Percentiles rank a stretch among this genome's conserved stretches.
Evolutionary conservation across 768 basidiomycete species (phyloP).

Genomic region (Suillus brevipes): DNA sequence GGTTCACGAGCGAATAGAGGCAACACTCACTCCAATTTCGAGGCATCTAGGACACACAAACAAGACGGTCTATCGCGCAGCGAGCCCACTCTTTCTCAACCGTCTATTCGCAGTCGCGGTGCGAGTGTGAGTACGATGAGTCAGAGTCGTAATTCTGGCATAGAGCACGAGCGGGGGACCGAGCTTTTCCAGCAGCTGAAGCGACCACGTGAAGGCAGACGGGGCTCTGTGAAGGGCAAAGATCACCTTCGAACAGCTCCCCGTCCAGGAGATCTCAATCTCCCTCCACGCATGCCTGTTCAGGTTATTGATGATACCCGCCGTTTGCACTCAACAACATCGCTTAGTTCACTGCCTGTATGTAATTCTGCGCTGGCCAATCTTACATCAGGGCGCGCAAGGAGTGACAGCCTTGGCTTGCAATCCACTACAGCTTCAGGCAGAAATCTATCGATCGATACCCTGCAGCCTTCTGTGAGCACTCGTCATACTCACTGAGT

Average conservation of each 20-base stretch:
- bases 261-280: conserved; percentile 61
- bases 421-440: conserved; percentile 29
- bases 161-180: conserved; percentile 49
- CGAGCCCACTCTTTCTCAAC: conserved; percentile 28
- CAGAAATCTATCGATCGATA: conserved; percentile 22
- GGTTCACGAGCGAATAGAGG: conserved; percentile 40
- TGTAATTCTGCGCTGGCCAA: conserved; percentile 28
- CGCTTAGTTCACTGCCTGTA: conserved; percentile 39
- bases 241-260: conserved; percentile 43
- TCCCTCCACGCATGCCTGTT: conserved; percentile 52
- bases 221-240: conserved; percentile 48
- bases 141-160: conserved; percentile 41
- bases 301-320: conserved; percentile 40
- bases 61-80: conserved; percentile 28
- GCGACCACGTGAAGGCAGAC: conserved; percentile 42
- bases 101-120: conserved; percentile 52
- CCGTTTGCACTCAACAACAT: conserved; percentile 39
- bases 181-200: conserved; percentile 51
- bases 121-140: conserved; percentile 53
- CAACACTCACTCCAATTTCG: conserved; percentile 36
- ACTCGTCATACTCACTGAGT: conserved; percentile 1
- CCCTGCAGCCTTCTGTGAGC: conserved; percentile 26
- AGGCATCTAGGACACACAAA: conserved; percentile 35
- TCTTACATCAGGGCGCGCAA: conserved; percentile 46
- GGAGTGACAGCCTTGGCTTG: conserved; percentile 63